phyloP scores from a whole-genome alignment of 139 green algal species.

The Tetratostichococcus sp. region DNA sequence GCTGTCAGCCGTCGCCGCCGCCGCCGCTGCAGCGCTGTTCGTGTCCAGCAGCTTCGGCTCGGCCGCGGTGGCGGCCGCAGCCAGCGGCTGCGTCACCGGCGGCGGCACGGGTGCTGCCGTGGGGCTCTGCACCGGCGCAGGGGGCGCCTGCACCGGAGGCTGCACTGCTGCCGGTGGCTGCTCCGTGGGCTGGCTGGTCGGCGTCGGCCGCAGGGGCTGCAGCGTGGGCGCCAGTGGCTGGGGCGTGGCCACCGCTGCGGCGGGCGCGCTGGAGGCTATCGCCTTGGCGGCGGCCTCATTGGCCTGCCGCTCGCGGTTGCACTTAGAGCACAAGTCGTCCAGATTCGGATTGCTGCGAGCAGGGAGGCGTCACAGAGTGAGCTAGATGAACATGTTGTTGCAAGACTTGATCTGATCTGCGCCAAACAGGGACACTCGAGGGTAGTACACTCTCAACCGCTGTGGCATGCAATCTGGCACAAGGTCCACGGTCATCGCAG shows the following conservation, averaged over 20 bases:
- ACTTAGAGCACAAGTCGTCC: constrained; percentile 59
- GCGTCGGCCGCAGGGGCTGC: background rate
- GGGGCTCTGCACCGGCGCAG: background rate
- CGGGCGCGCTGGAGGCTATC: constrained; percentile 10
- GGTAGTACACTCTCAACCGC: no score
- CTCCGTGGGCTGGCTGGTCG: constrained; percentile 2
- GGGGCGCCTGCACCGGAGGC: no score
- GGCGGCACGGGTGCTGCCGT: background rate
- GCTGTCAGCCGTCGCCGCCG: background rate
- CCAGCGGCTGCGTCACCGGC: no score
- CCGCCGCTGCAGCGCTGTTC: background rate
- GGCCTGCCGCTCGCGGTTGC: constrained; percentile 42
- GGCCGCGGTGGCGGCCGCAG: no score
- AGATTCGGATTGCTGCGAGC: constrained; percentile 28
- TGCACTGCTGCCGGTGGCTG: constrained; percentile 2
- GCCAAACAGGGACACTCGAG: no score
- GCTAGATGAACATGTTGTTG: no score
- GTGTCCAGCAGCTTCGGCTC: background rate
- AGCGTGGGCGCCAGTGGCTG: background rate
- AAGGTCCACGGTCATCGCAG: no score
- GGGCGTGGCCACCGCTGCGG: background rate
- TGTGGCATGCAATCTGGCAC: no score
- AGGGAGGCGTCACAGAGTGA: background rate
- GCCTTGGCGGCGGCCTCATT: constrained; percentile 5
- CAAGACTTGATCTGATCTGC: no score